Evolutionary conservation across 2,329 filamentous ascomycete species (phyloP).

Genomic region (Meredithiella fracta): DNA sequence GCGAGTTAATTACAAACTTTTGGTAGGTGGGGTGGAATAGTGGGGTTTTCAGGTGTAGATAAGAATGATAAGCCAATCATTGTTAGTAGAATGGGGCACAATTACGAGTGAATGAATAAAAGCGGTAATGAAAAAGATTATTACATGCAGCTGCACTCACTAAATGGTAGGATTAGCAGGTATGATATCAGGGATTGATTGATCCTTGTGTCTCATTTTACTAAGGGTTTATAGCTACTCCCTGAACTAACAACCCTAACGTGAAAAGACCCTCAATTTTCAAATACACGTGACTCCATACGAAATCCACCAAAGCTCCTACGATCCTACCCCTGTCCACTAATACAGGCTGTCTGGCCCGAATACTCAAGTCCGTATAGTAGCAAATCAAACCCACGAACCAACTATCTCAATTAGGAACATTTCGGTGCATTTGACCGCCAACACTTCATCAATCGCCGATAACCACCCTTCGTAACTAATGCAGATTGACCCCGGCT

Average conservation of each 20-base stretch:
- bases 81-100: slow-evolving; percentile 5
- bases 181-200: background rate
- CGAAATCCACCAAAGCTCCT: background rate
- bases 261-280: background rate
- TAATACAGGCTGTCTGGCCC: background rate
- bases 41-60: slow-evolving; percentile 8
- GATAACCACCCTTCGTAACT: background rate
- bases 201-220: background rate
- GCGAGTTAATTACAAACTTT: slow-evolving; percentile 10
- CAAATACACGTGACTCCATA: background rate
- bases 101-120: background rate
- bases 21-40: slow-evolving; percentile 12
- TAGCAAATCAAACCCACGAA: background rate
- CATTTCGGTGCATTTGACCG: background rate
- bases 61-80: slow-evolving; percentile 13
- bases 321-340: background rate
- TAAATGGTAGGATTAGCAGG: background rate
- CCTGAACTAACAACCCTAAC: background rate
- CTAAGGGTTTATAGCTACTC: no score
- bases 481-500: no score
- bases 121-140: background rate
- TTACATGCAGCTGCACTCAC: background rate
- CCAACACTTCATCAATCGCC: background rate
- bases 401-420: background rate
- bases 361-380: background rate